Evolutionary conservation across 2,329 filamentous ascomycete genomes (phyloP).

Genomic region (Aspergillus jensenii): DNA sequence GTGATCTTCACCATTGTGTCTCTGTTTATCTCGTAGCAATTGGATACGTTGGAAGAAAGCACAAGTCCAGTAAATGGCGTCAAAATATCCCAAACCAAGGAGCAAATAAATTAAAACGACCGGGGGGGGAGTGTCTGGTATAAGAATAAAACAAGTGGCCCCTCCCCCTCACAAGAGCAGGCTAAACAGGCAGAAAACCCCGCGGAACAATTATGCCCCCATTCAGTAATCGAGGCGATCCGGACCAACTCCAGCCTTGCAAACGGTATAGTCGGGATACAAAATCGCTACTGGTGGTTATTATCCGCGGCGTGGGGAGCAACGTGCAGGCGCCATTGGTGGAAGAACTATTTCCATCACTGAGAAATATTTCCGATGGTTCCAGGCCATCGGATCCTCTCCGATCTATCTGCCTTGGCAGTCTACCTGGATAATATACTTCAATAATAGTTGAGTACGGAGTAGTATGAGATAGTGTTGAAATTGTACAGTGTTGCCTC

Average conservation of each 20-base stretch:
- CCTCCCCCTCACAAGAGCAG: not conserved
- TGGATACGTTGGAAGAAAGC: not conserved
- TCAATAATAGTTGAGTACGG: not conserved
- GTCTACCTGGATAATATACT: not conserved
- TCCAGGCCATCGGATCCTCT: conserved; percentile 7
- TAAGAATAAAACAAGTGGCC: not conserved
- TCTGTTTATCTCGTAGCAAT: not conserved
- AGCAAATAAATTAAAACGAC: not conserved
- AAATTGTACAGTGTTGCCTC: not conserved
- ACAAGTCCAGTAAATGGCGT: not conserved
- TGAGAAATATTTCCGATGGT: conserved; percentile 8
- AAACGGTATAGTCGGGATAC: not conserved
- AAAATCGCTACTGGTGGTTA: conserved; percentile 7
- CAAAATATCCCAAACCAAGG: not conserved
- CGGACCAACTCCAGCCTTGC: not conserved
- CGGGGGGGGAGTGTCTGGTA: not conserved
- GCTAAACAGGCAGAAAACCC: conserved; percentile 9
- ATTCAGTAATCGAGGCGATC: conserved; percentile 3
- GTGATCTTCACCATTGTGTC: conserved; percentile 64
- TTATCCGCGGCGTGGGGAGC: conserved; percentile 3
- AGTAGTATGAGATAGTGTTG: not conserved
- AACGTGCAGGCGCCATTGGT: conserved; percentile 19
- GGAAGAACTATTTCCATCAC: conserved; percentile 29
- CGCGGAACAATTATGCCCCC: conserved; percentile 12
- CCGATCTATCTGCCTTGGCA: not conserved